Conservation (phyloP, 169 alveolate species). For the Cyclospora cayetanensis region DNA sequence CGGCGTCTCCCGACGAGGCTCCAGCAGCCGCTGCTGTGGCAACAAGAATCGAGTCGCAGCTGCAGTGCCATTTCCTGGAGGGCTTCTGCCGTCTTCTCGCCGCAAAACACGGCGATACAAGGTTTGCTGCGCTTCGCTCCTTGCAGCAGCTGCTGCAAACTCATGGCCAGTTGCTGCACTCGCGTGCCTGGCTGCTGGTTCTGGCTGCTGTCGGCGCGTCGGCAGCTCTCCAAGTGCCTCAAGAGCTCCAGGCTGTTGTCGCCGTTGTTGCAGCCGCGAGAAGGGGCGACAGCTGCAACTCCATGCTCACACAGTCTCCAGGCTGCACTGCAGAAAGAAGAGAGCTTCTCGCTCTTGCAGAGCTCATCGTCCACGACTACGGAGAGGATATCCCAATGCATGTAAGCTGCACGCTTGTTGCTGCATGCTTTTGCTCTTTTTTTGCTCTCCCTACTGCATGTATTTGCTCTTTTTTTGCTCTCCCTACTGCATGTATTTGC, state of each 20-base stretch:
- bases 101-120: not conserved
- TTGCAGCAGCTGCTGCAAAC: conserved; percentile 59
- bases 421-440: not conserved
- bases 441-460: no score
- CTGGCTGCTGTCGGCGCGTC: not conserved
- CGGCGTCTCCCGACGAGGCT: not conserved
- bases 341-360: not conserved
- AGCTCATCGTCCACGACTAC: conserved; percentile 30
- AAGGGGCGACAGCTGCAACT: not conserved
- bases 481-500: no score
- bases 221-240: conserved; percentile 24
- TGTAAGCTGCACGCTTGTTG: not conserved
- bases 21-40: not conserved
- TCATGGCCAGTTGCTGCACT: conserved; percentile 32
- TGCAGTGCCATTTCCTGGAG: conserved; percentile 30
- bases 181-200: conserved; percentile 14
- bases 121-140: conserved; percentile 29
- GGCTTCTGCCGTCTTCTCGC: conserved; percentile 16
- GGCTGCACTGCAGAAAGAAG: conserved; percentile 36
- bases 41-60: conserved; percentile 8
- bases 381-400: conserved; percentile 34
- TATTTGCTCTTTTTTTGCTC: no score
- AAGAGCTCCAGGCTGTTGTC: not conserved
- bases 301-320: conserved; percentile 15
- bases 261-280: conserved; percentile 3